Base-by-base conservation (phyloP, 805 yeast genomes). In the Starmerella vitae region DNA sequence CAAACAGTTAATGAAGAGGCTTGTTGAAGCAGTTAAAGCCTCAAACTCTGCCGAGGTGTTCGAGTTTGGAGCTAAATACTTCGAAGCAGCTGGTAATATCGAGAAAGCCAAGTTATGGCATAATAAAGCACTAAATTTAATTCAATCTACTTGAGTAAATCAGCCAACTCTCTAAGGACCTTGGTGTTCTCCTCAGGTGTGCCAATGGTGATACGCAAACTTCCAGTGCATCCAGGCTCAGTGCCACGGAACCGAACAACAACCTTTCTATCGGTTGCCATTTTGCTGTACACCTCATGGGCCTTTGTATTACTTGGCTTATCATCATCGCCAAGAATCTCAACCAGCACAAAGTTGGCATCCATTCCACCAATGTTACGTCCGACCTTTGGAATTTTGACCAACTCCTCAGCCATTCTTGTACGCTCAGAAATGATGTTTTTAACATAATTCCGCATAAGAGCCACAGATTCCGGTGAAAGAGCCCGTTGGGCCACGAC, bases 181-280 rank as follows among this genome's bases (percentile, higher is more conserved):
- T 51, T 43, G 34, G 63, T 57, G 51, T 84, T 88, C 60, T 91
- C 97, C 39, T 70, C 73, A 20, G 58, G 62, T 0, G 94, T 85
- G 14, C 98, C 98, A 25, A 91, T 65, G 1, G 96, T 81, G 19
- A 86, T 71, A 60, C 98, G 72, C 37, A 91, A 63, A 35, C 84
- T 83, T 24, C 98, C 98, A 4, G 64, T 63, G 57, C 98, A 91
- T 28, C 94, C 93, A 33, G 76, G 68, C 62, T 91, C 98, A 26
- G 65, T 71, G 22, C 98, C 98, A 63, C 98, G 72, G 56, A 72
- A 91, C 60, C 98, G 72, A 13, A 88, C 81, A 34, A 91, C 97
- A 18, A 88, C 85, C 25, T 72, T 74, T 33, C 76, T 72, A 19
- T 71, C 69, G 21, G 68, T 70, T 0, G 98, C 98, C 54, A 91